Percentiles rank a stretch among this genome's conserved stretches.
These are phyloP conservation scores for Anastatica hierochuntica DNA, from an alignment of 345 rosid species.

Conservation along the genomic window DNA sequence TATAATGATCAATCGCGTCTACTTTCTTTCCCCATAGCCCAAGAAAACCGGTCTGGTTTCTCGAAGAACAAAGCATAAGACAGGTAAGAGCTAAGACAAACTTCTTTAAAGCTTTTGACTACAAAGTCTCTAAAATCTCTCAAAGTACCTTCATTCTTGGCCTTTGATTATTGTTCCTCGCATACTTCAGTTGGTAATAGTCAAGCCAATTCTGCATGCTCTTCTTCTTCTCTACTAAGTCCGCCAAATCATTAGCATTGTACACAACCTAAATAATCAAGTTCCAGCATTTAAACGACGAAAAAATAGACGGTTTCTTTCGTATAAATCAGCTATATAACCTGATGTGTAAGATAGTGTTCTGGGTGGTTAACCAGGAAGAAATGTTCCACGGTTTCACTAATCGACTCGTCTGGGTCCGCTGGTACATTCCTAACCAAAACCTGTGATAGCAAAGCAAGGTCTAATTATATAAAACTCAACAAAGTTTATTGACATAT, in stretches of 20 bases:
- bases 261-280: constrained; percentile 49
- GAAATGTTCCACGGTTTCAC: constrained; percentile 77
- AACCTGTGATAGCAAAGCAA: constrained; percentile 33
- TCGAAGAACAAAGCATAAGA: background rate
- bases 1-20: constrained; percentile 68
- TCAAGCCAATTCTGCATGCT: constrained; percentile 77
- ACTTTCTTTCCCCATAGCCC: constrained; percentile 69
- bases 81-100: constrained; percentile 10
- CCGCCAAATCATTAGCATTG: constrained; percentile 74
- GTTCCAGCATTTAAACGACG: background rate
- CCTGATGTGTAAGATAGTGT: constrained; percentile 69
- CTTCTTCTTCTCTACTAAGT: constrained; percentile 61
- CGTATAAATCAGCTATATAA: constrained; percentile 5
- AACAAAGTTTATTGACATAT: too few relatives aligned
- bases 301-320: background rate
- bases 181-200: constrained; percentile 56
- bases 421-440: constrained; percentile 83
- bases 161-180: constrained; percentile 38
- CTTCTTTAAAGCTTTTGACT: constrained; percentile 6
- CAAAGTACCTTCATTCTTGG: constrained; percentile 55
- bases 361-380: constrained; percentile 82
- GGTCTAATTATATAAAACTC: too few relatives aligned
- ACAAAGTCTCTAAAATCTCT: background rate
- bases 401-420: constrained; percentile 67
- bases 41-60: constrained; percentile 66